Percentiles rank a stretch among this genome's conserved stretches.
Conservation (phyloP, 2,329 filamentous ascomycete species). For the Penicillium concentricum region DNA sequence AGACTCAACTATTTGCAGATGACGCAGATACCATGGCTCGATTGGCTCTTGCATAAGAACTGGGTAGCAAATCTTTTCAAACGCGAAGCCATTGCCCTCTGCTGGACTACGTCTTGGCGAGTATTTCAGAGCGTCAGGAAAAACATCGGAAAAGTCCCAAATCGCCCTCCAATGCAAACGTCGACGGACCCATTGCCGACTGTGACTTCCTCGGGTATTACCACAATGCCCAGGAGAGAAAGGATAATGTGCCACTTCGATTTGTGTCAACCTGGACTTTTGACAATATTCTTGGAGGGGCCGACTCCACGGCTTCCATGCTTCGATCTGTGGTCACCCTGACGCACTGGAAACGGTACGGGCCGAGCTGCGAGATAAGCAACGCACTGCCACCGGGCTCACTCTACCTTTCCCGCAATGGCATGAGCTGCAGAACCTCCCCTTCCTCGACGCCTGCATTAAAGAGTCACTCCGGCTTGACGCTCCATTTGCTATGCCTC, state of each 20-base stretch:
- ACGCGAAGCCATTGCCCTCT: conserved; percentile 9
- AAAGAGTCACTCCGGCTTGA: conserved; percentile 7
- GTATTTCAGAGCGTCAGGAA: conserved; percentile 5
- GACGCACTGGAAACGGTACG: conserved; percentile 6
- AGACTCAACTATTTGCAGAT: conserved; percentile 15
- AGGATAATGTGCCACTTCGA: conserved; percentile 7
- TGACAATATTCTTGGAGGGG: conserved; percentile 6
- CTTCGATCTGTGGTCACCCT: conserved; percentile 6
- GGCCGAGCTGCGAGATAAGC: conserved; percentile 5
- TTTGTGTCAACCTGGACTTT: conserved; percentile 7
- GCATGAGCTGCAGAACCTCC: conserved; percentile 6
- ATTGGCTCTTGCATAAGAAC: conserved; percentile 23
- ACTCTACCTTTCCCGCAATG: conserved; percentile 3
- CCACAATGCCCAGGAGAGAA: conserved; percentile 5
- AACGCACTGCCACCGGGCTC: conserved; percentile 2
- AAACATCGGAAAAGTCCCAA: conserved; percentile 4
- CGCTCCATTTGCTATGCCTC: conserved; percentile 7
- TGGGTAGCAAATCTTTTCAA: conserved; percentile 12
- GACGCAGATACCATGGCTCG: conserved; percentile 31
- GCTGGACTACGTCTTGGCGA: conserved; percentile 7
- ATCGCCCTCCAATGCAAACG: conserved; percentile 1
- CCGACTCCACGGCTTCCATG: conserved; percentile 7
- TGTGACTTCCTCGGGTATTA: conserved; percentile 9
- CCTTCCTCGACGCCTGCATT: conserved; percentile 6
- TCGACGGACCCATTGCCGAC: conserved; percentile 1